Conservation (phyloP, 1,284 basidiomycete genomes). For the Trametes versicolor region DNA sequence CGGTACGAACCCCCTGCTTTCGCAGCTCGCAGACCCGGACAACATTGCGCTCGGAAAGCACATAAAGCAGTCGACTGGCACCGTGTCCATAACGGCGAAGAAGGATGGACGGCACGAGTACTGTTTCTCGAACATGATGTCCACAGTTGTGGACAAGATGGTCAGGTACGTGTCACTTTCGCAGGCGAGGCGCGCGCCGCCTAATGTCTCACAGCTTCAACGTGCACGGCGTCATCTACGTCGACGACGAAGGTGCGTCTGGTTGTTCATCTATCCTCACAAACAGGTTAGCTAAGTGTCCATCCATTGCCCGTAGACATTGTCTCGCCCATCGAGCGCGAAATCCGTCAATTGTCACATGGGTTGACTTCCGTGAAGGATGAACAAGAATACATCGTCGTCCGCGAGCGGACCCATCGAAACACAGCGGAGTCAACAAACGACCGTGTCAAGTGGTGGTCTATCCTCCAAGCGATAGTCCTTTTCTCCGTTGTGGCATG, state of each 20-base stretch:
- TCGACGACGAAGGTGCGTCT: conserved; percentile 82
- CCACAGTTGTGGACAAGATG: conserved; percentile 92
- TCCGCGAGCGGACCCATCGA: conserved; percentile 92
- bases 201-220: conserved; percentile 80
- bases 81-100: conserved; percentile 87
- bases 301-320: conserved; percentile 55
- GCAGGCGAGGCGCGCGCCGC: conserved; percentile 24
- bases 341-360: conserved; percentile 90
- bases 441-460: conserved; percentile 99
- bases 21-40: conserved; percentile 83
- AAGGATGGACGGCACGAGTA: conserved; percentile 92
- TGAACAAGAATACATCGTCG: conserved; percentile 98
- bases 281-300: conserved; percentile 6
- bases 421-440: conserved; percentile 97
- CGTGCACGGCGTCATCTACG: conserved; percentile 96
- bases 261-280: neutral
- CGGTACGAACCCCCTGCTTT: conserved; percentile 6
- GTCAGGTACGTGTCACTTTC: conserved; percentile 72
- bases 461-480: conserved; percentile 88
- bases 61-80: conserved; percentile 90
- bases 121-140: conserved; percentile 99
- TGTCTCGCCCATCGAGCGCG: conserved; percentile 94
- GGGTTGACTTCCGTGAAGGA: conserved; percentile 94
- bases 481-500: conserved; percentile 92
- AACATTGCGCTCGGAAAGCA: conserved; percentile 79